Conservation (phyloP, 192 early-diverging fungal species). For the Backusella westeae region DNA sequence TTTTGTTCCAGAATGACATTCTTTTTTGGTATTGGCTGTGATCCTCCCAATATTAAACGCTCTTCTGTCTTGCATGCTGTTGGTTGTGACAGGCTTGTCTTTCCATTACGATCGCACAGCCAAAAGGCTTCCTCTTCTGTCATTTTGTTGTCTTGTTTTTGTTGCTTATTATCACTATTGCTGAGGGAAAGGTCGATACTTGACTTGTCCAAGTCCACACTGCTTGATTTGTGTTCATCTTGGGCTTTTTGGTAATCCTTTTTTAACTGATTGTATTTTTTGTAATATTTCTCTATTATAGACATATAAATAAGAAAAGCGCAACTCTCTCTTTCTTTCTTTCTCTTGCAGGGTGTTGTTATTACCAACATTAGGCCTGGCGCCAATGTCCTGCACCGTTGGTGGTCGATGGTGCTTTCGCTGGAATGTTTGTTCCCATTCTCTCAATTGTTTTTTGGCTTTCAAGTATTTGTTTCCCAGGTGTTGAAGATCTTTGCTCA, state of each 20-base stretch:
- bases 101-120: neutral
- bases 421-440: neutral
- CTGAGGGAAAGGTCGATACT: neutral
- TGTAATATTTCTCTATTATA: neutral
- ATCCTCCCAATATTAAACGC: constrained; percentile 10
- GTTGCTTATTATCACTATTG: neutral
- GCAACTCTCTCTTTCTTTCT: no score
- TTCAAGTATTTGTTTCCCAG: neutral
- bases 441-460: neutral
- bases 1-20: constrained; percentile 16
- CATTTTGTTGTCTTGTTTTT: neutral
- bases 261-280: constrained; percentile 1
- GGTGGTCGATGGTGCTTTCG: neutral
- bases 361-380: neutral
- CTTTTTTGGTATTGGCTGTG: neutral
- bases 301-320: neutral
- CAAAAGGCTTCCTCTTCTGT: constrained; percentile 3
- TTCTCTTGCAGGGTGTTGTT: neutral
- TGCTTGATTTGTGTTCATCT: neutral
- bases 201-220: neutral
- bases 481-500: neutral
- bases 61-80: neutral
- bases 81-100: neutral
- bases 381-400: neutral
- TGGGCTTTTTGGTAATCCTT: neutral